These are phyloP conservation scores for Serendipita sp. DNA, from an alignment of 768 basidiomycete species.

Conservation along the genomic window DNA sequence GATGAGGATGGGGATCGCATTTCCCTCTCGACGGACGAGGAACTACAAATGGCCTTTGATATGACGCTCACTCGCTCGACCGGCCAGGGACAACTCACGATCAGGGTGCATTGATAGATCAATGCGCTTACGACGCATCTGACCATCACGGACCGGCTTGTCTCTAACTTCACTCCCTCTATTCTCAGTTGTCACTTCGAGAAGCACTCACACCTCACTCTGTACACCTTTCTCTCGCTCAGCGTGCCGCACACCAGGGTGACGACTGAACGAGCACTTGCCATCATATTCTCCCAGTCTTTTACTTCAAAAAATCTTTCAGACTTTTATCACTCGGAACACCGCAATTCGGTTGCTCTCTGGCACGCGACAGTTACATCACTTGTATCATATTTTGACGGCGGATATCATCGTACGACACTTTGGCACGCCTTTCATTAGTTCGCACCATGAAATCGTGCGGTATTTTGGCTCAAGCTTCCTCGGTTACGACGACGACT, in stretches of 20 bases:
- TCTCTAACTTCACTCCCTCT: background rate
- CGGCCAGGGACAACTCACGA: background rate
- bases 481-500: no score
- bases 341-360: no score
- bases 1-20: constrained; percentile 91
- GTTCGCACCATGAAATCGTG: no score
- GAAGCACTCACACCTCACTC: background rate
- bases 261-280: no score
- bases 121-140: background rate
- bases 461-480: no score
- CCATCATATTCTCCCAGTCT: no score
- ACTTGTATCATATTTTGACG: no score
- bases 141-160: background rate
- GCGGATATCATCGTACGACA: no score
- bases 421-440: no score
- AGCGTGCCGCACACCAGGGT: background rate
- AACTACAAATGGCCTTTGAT: constrained; percentile 89
- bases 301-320: no score
- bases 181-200: background rate
- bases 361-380: no score
- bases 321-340: no score
- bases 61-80: constrained; percentile 49
- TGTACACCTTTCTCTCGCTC: background rate
- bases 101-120: background rate
- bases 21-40: constrained; percentile 75